phyloP scores from a whole-genome alignment of 768 basidiomycete genomes.

The Hypholoma sublateritium region DNA sequence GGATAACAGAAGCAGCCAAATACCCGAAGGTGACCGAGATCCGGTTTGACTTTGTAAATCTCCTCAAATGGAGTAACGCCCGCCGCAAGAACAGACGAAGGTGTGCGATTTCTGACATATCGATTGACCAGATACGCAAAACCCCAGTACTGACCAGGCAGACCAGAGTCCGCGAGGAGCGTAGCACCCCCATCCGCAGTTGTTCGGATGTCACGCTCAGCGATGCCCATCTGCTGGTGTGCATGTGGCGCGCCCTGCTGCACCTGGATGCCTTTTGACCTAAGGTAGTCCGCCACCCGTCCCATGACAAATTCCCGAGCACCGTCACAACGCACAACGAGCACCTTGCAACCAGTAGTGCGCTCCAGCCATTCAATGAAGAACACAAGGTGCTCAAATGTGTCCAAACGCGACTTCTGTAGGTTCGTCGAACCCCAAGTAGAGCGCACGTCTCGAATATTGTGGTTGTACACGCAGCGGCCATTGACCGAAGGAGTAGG shows the following conservation, averaged over 20 bases:
- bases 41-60: too few relatives aligned
- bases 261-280: neutral
- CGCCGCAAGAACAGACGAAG: too few relatives aligned
- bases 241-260: neutral
- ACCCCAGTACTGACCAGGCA: too few relatives aligned
- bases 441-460: neutral
- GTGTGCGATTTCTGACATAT: too few relatives aligned
- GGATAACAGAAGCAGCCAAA: too few relatives aligned
- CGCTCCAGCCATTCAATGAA: neutral
- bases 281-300: too few relatives aligned
- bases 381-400: neutral
- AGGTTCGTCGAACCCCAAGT: neutral
- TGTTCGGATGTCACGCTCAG: neutral
- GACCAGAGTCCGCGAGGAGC: neutral
- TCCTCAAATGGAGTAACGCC: too few relatives aligned
- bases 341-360: too few relatives aligned
- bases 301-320: too few relatives aligned
- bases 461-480: neutral
- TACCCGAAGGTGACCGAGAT: too few relatives aligned
- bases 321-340: too few relatives aligned
- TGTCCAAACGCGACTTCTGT: neutral
- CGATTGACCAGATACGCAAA: too few relatives aligned
- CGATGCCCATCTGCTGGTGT: neutral
- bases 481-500: neutral
- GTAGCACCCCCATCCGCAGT: neutral